Conservation (phyloP, 1,139 yeast species). For the Nakaseomyces delphensis region DNA sequence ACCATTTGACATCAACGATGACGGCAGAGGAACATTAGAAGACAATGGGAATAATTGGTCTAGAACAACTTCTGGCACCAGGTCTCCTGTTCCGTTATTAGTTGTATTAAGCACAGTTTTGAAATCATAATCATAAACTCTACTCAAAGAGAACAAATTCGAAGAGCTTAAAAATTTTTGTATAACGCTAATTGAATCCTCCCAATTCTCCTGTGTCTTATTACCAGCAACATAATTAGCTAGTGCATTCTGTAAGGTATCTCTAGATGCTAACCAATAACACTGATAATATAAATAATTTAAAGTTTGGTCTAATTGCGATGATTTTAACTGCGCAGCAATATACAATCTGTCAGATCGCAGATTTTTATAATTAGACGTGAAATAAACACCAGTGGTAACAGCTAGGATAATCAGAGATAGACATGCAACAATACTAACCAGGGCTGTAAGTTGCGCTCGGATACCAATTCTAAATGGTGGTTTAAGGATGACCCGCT, state of each 20-base stretch:
- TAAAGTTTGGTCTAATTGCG: conserved; percentile 66
- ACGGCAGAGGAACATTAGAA: conserved; percentile 39
- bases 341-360: conserved; percentile 67
- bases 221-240: conserved; percentile 67
- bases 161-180: conserved; percentile 30
- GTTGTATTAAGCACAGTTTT: conserved; percentile 34
- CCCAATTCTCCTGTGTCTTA: conserved; percentile 42
- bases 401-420: conserved; percentile 70
- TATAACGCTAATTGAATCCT: conserved; percentile 35
- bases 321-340: conserved; percentile 70
- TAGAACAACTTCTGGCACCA: conserved; percentile 29
- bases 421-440: conserved; percentile 63
- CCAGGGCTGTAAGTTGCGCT: conserved; percentile 71
- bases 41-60: conserved; percentile 45
- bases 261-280: conserved; percentile 57
- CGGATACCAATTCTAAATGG: conserved; percentile 37
- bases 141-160: conserved; percentile 4
- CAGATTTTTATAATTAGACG: conserved; percentile 50
- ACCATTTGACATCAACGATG: conserved; percentile 35
- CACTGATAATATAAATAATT: conserved; percentile 60
- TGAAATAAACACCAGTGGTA: conserved; percentile 73
- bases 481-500: conserved; percentile 14
- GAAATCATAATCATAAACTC: conserved; percentile 16
- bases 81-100: conserved; percentile 33
- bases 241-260: conserved; percentile 51